Conservation (phyloP, 2,329 filamentous ascomycete species). For the Penicillium corylophilum region DNA sequence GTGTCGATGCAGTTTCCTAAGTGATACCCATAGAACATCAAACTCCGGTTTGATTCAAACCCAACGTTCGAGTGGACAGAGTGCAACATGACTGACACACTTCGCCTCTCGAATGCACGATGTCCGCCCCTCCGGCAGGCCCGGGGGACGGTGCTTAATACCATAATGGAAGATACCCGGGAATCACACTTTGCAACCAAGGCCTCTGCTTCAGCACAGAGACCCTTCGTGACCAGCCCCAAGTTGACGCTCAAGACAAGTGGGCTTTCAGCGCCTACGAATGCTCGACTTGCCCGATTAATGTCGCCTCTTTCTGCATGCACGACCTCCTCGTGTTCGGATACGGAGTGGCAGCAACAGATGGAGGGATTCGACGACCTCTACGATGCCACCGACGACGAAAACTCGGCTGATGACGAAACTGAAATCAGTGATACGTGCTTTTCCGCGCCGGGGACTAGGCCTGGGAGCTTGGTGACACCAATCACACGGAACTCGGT, state of each 20-base stretch:
- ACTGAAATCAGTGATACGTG: slow-evolving; percentile 50
- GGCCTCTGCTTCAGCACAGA: slow-evolving; percentile 5
- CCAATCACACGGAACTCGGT: slow-evolving; percentile 41
- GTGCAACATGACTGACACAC: slow-evolving; percentile 47
- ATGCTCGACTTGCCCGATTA: slow-evolving; percentile 25
- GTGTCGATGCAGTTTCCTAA: slow-evolving; percentile 27
- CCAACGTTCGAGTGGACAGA: slow-evolving; percentile 28
- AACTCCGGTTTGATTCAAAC: slow-evolving; percentile 13
- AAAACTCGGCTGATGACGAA: slow-evolving; percentile 43
- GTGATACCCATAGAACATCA: slow-evolving; percentile 29
- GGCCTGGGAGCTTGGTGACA: slow-evolving; percentile 50
- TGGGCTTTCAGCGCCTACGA: slow-evolving; percentile 24
- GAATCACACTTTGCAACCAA: slow-evolving; percentile 29
- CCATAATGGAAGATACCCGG: slow-evolving; percentile 59
- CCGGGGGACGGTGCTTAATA: slow-evolving; percentile 61
- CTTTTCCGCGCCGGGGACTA: slow-evolving; percentile 50
- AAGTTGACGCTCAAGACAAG: slow-evolving; percentile 38
- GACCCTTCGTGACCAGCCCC: slow-evolving; percentile 17
- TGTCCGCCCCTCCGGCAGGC: slow-evolving; percentile 57
- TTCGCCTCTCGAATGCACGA: slow-evolving; percentile 53
- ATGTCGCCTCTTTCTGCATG: slow-evolving; percentile 35
- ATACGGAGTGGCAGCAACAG: slow-evolving; percentile 63
- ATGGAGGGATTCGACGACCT: slow-evolving; percentile 79
- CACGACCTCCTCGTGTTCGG: slow-evolving; percentile 42
- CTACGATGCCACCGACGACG: slow-evolving; percentile 82